Conservation (phyloP, 768 basidiomycete species). For the Chalciporus piperatus region DNA sequence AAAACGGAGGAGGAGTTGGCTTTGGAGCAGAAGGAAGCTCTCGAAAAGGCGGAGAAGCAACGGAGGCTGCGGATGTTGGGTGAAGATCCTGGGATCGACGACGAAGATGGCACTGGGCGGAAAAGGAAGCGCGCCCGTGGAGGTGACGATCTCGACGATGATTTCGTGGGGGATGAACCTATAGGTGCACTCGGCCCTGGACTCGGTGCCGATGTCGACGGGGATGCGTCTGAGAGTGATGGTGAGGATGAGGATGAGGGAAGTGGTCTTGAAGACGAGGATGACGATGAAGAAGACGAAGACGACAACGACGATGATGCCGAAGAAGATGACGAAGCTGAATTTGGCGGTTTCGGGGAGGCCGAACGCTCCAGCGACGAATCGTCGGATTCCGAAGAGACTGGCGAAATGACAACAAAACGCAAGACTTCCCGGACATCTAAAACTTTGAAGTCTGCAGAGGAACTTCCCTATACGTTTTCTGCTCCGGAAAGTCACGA, state of each 20-base stretch:
- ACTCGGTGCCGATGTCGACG: conserved; percentile 39
- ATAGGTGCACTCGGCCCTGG: conserved; percentile 32
- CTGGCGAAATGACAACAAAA: conserved; percentile 37
- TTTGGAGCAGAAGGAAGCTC: conserved; percentile 76
- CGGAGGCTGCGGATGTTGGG: conserved; percentile 86
- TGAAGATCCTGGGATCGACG: conserved; percentile 65
- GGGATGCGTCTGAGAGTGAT: conserved; percentile 35
- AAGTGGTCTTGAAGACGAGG: conserved; percentile 37
- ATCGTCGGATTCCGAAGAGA: conserved; percentile 35
- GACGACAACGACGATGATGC: conserved; percentile 25
- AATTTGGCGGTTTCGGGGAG: conserved; percentile 31
- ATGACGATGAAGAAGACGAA: conserved; percentile 35
- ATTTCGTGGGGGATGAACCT: conserved; percentile 52
- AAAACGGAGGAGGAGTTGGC: conserved; percentile 97
- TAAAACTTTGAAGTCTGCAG: conserved; percentile 28
- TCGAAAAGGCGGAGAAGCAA: conserved; percentile 82
- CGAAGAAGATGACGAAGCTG: conserved; percentile 27
- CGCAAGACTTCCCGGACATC: conserved; percentile 35
- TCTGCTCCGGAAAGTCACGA: conserved; percentile 84
- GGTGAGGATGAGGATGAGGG: conserved; percentile 31
- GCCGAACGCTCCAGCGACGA: conserved; percentile 39
- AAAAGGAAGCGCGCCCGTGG: conserved; percentile 56
- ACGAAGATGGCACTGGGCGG: conserved; percentile 41
- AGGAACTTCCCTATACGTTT: conserved; percentile 90
- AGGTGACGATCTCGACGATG: conserved; percentile 91